A percentile compares a stretch with the other conserved stretches of the same genome.
Evolutionary conservation across 345 rosid species (phyloP).

Genomic region (Salix arbutifolia): DNA sequence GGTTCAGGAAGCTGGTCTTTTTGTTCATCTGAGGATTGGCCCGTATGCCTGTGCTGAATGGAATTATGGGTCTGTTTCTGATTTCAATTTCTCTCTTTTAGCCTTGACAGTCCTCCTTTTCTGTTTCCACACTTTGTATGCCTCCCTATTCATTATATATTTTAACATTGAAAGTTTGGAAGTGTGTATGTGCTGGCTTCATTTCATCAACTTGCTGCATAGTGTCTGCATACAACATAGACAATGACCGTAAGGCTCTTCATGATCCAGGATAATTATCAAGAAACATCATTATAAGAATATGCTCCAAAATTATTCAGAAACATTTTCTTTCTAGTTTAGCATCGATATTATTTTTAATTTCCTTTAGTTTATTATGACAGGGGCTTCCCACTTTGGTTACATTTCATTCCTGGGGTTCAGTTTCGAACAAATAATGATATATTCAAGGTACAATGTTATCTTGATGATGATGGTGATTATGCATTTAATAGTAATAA

Average conservation of each 20-base stretch:
- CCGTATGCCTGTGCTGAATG: constrained; percentile 81
- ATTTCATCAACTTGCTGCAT: background rate
- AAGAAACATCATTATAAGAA: background rate
- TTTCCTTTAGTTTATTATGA: background rate
- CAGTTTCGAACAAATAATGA: constrained; percentile 58
- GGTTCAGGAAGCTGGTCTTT: constrained; percentile 58
- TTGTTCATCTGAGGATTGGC: constrained; percentile 63
- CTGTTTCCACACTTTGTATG: background rate
- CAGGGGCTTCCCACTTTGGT: constrained; percentile 71
- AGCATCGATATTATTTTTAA: background rate
- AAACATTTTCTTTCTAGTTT: background rate
- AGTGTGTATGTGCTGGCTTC: background rate
- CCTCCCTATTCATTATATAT: background rate
- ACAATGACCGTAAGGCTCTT: background rate
- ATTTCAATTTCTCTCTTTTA: background rate
- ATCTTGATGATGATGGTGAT: background rate
- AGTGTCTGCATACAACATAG: background rate
- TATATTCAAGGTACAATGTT: constrained; percentile 40
- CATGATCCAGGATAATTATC: background rate
- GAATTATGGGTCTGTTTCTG: constrained; percentile 56
- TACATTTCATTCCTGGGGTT: constrained; percentile 69
- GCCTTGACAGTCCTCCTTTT: background rate
- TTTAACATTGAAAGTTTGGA: background rate
- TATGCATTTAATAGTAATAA: background rate
- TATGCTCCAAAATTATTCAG: background rate